Conservation (phyloP, 2,329 filamentous ascomycete species). For the Beauveria sp. region DNA sequence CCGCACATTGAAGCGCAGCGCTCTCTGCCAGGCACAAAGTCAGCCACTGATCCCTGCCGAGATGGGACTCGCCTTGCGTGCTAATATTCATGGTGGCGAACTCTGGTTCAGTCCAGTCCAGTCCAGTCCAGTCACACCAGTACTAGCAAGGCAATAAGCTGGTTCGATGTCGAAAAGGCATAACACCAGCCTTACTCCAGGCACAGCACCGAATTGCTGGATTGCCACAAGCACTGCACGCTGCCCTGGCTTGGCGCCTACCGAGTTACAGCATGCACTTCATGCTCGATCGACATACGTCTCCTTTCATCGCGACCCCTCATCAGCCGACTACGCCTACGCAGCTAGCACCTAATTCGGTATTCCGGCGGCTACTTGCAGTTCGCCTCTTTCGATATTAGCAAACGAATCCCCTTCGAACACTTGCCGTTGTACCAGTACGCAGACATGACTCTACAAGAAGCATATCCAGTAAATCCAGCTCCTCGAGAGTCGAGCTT, state of each 20-base stretch:
- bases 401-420: too few relatives aligned
- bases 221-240: too few relatives aligned
- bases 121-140: too few relatives aligned
- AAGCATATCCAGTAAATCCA: too few relatives aligned
- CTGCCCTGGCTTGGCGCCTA: too few relatives aligned
- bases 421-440: too few relatives aligned
- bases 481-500: too few relatives aligned
- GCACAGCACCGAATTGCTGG: too few relatives aligned
- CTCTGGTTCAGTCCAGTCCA: not conserved
- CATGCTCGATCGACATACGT: not conserved
- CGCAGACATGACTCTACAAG: too few relatives aligned
- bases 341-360: not conserved
- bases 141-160: not conserved
- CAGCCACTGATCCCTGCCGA: not conserved
- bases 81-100: conserved; percentile 4
- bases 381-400: not conserved
- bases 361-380: not conserved
- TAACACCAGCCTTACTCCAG: not conserved
- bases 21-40: not conserved
- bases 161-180: not conserved
- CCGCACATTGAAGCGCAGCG: too few relatives aligned
- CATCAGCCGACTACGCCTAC: not conserved
- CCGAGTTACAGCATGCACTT: not conserved
- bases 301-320: not conserved
- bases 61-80: not conserved